Evolutionary conservation across 2,329 filamentous ascomycete species (phyloP), one percentile per base, ranked within the genome.

Genomic region (Fusarium papillatum): DNA sequence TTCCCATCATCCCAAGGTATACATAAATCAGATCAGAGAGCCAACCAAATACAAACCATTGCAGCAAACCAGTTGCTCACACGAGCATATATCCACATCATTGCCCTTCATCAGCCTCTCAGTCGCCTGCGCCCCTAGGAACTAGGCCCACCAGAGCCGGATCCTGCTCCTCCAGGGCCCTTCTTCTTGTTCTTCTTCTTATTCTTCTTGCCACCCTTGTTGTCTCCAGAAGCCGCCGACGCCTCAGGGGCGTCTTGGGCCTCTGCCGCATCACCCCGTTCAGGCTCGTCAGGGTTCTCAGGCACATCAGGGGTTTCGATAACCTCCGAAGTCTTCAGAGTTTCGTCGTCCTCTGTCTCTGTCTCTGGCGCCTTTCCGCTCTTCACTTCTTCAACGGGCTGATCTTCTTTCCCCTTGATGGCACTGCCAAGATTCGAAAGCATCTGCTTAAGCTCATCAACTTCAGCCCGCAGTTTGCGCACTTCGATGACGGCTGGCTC

Each of bases 401-500:
- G 64, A 55, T 48, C 65, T 63, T 63, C 66, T 9, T 70, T 62
- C 14, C 63, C 68, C 46, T 77, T 75, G n/a, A 79, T 70, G n/a
- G 78, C 74, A n/a, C 78, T 75, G 38, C 68, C 80, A 24, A 84
- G 75, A 11, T 84, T 78, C 4, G 76, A 75, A 64, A 92, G 71
- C 81, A 91, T 79, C 5, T 81, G 78, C 82, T 89, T 92, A 72
- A 94, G 81, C 76, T 90, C 87, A 16, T 88, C 86, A 11, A 93
- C 86, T 79, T 94, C 92, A 10, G 83, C 84, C 66, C 88, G 88
- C 76, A 93, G 84, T 81, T 89, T 88, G 77, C 85, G 86, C 34
- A 93, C 86, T 82, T 98, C 95, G 29, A 93, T 73, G n/a, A 95
- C 91, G 2, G 93, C 92, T 14, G 90, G 90, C 74, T 98, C 95